phyloP scores from a whole-genome alignment of 2,329 filamentous ascomycete genomes.

The Colletotrichum sp. region DNA sequence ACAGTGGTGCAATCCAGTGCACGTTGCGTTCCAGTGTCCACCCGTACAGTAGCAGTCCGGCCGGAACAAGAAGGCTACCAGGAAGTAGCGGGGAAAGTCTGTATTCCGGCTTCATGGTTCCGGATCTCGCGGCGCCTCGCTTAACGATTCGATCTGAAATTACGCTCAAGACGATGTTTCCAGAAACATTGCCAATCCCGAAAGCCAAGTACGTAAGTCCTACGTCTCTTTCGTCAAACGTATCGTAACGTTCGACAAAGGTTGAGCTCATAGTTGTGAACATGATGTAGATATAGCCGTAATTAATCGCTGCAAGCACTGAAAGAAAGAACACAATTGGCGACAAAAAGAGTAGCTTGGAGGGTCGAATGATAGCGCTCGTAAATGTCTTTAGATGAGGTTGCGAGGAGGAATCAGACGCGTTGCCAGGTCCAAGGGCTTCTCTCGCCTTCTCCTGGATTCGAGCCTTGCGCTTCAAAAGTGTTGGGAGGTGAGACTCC shows the following conservation, averaged over 20 bases:
- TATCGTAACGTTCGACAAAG: background rate
- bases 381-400: background rate
- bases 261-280: background rate
- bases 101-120: conserved; percentile 22
- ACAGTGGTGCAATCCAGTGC: conserved; percentile 63
- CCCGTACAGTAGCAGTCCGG: conserved; percentile 28
- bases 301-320: background rate
- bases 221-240: background rate
- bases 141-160: background rate
- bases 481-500: background rate
- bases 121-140: background rate
- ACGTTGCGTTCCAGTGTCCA: conserved; percentile 49
- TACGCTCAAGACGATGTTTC: background rate
- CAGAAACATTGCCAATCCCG: background rate
- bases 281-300: background rate
- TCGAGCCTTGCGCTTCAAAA: background rate
- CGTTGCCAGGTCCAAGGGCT: background rate
- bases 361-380: background rate
- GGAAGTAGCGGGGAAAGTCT: conserved; percentile 16
- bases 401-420: background rate
- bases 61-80: background rate
- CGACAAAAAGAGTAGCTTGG: background rate
- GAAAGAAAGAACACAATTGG: background rate
- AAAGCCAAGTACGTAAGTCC: background rate
- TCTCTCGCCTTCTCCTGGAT: background rate